Evolutionary conservation across 78 protist species (phyloP).

Genomic region (Dictyostelium discoideum): dicty_2.7 NC_007089.4:573501-574000

Average conservation of each 20-base stretch:
- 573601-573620: too few relatives aligned
- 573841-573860: background rate
- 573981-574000: background rate
- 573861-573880: background rate
- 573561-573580: too few relatives aligned
- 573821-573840: background rate
- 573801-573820: background rate
- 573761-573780: background rate
- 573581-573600: too few relatives aligned
- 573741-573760: background rate
- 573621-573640: too few relatives aligned
- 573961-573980: background rate
- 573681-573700: too few relatives aligned
- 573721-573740: too few relatives aligned
- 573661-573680: too few relatives aligned
- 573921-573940: conserved; percentile 17
- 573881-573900: conserved; percentile 6
- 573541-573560: too few relatives aligned
- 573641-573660: too few relatives aligned
- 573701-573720: too few relatives aligned
- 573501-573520: too few relatives aligned
- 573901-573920: conserved; percentile 27
- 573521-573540: too few relatives aligned
- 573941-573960: background rate
- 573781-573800: background rate